Conservation (phyloP, 2,329 filamentous ascomycete species). For the Verticillium zaregamsianum region DNA sequence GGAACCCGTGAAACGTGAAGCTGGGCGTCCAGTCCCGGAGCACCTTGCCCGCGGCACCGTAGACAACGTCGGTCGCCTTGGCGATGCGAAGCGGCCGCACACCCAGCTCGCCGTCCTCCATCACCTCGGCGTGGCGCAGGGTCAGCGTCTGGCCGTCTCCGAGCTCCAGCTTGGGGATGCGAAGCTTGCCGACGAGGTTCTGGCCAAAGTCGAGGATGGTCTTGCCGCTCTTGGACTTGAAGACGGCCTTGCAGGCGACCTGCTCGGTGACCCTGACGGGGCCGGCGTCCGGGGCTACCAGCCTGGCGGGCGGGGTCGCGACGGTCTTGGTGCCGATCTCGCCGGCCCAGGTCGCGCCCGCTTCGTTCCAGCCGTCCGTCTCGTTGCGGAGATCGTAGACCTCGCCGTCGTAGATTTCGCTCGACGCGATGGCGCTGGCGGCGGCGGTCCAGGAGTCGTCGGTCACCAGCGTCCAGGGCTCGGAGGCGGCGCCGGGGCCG, state of each 20-base stretch:
- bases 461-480: constrained; percentile 17
- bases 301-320: constrained; percentile 11
- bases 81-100: constrained; percentile 2
- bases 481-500: constrained; percentile 10
- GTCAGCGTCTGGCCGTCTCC: constrained; percentile 1
- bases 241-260: constrained; percentile 15
- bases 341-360: constrained; percentile 1
- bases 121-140: constrained; percentile 5
- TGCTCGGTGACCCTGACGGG: constrained; percentile 23
- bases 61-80: constrained; percentile 1
- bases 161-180: constrained; percentile 5
- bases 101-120: constrained; percentile 8
- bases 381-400: constrained; percentile 22
- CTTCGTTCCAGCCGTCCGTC: constrained; percentile 11
- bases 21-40: constrained; percentile 2
- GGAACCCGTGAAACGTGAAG: constrained; percentile 10
- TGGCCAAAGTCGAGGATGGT: constrained; percentile 30
- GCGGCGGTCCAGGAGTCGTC: constrained; percentile 23
- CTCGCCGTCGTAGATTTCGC: constrained; percentile 26
- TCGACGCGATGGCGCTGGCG: constrained; percentile 11
- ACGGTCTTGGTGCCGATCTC: constrained; percentile 10
- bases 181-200: constrained; percentile 10
- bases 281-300: constrained; percentile 25
- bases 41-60: neutral
- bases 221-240: constrained; percentile 34